Base-by-base conservation (phyloP, 305 asterid genomes). In the Rubia tinctorum region DNA sequence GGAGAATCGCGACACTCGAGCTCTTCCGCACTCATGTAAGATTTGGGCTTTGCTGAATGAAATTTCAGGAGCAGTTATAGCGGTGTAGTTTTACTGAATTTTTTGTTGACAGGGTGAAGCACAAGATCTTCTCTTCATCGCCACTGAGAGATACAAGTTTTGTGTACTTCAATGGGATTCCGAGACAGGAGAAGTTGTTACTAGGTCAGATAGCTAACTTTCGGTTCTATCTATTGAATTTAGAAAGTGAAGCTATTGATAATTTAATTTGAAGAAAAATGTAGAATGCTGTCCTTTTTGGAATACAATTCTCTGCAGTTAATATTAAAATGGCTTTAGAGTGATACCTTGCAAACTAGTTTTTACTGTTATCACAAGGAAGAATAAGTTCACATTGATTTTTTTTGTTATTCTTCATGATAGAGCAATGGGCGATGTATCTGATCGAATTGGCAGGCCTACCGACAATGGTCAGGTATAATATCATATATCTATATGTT, bases 371-470 rank as follows among this genome's bases (percentile, higher is more conserved):
- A 18, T 17, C 8, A 61, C 5, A 20, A 45, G 58, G 8, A 8
- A 6, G 58, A n/a, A 59, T 71, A 7, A 0, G 18, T 44, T 64
- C 2, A 17, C 66, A 22, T 65, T n/a, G 27, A 20, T 51, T 45
- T 45, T 15, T 42, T 13, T 61, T 77, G 73, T 78, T 75, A 62
- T 37, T 77, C 44, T 37, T 77, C 44, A 59, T 72, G 40, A 74
- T 85, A 95, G 99, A 85, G 97, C 99, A 27, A 92, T 90, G 97
- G 99, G 99, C 42, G 99, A 95, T 87, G 99, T 95, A 69, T 95
- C 99, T n/a, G 99, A 95, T 82, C 90, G 98, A 78, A 92, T 92
- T 76, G 99, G 99, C 42, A 95, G 98, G 71, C 97, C 99, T 51
- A 82, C 86, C 0, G 84, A 82, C 79, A 82, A 76, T 65, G 85